A percentile compares a stretch with the other conserved stretches of the same genome.
Evolutionary conservation across 2,329 filamentous ascomycete genomes (phyloP).

Genomic region (Pseudonectria buxi): DNA sequence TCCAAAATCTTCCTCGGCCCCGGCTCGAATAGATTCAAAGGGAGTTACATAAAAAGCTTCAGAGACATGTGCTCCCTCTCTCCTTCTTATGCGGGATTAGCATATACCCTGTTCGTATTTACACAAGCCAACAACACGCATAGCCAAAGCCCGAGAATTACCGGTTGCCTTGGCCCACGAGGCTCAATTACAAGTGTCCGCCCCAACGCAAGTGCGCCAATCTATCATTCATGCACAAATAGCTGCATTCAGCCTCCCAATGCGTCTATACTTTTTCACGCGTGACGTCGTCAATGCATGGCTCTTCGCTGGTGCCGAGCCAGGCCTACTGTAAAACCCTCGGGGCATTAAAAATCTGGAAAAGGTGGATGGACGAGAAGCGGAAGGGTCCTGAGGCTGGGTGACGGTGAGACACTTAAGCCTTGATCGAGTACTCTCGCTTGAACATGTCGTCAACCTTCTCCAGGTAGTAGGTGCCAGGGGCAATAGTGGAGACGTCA

Average conservation of each 20-base stretch:
- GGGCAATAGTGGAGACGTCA: conserved; percentile 55
- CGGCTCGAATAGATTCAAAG: too few species aligned
- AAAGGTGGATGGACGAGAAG: conserved; percentile 9
- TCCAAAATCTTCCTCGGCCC: too few species aligned
- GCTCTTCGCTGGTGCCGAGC: conserved; percentile 6
- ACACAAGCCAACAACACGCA: too few species aligned
- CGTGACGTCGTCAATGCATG: conserved; percentile 16
- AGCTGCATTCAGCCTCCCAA: conserved; percentile 17
- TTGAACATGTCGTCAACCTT: conserved; percentile 83
- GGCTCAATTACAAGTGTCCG: conserved; percentile 21
- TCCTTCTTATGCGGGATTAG: too few species aligned
- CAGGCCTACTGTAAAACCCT: conserved; percentile 10
- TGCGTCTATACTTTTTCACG: conserved; percentile 19
- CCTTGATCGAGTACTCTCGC: conserved; percentile 70
- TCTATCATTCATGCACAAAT: conserved; percentile 18
- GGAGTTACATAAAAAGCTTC: too few species aligned
- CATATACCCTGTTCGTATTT: too few species aligned
- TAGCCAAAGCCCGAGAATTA: too few species aligned
- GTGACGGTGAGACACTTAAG: conserved; percentile 30
- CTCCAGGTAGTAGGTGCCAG: conserved; percentile 71
- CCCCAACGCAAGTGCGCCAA: conserved; percentile 12
- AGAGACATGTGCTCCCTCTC: too few species aligned
- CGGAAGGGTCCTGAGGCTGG: conserved; percentile 10
- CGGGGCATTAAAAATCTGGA: not conserved
- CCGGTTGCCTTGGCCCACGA: conserved; percentile 3